Conservation (phyloP, 495 filamentous ascomycete genomes). For the Penicillium steckii region DNA sequence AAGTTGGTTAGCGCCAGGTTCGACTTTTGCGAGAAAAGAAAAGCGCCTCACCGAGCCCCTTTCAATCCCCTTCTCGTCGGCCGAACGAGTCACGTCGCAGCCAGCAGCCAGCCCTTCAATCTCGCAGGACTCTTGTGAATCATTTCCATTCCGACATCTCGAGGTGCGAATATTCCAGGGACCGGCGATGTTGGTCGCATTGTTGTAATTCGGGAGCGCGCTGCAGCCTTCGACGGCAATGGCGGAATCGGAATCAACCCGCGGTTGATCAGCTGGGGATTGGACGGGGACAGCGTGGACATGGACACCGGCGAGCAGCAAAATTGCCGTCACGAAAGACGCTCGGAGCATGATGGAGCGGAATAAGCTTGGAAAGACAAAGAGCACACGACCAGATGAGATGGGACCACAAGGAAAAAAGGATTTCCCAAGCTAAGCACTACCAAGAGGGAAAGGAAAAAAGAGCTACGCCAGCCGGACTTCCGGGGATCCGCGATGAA, state of each 20-base stretch:
- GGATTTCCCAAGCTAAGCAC: not conserved
- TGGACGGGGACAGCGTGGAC: not conserved
- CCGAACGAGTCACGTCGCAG: constrained; percentile 7
- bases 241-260: not conserved
- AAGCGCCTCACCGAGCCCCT: constrained; percentile 6
- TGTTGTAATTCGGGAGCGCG: constrained; percentile 9
- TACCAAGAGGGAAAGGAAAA: not conserved
- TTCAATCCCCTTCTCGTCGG: constrained; percentile 9
- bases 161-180: constrained; percentile 10
- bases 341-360: not conserved
- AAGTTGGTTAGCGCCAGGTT: not conserved
- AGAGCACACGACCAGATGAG: too few species aligned
- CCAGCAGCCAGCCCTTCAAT: constrained; percentile 10
- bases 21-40: too few species aligned
- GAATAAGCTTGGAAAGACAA: not conserved
- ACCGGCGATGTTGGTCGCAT: constrained; percentile 13
- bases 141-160: constrained; percentile 6
- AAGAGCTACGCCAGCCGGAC: not conserved
- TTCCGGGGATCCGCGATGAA: not conserved
- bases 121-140: not conserved
- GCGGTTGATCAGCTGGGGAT: not conserved
- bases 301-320: constrained; percentile 2
- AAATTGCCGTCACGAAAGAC: not conserved
- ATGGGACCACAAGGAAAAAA: too few species aligned
- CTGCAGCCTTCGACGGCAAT: constrained; percentile 7